Evolutionary conservation across 345 rosid species (phyloP), one percentile per base, ranked within the genome.

Genomic region (Streptanthus diversifolius): DNA sequence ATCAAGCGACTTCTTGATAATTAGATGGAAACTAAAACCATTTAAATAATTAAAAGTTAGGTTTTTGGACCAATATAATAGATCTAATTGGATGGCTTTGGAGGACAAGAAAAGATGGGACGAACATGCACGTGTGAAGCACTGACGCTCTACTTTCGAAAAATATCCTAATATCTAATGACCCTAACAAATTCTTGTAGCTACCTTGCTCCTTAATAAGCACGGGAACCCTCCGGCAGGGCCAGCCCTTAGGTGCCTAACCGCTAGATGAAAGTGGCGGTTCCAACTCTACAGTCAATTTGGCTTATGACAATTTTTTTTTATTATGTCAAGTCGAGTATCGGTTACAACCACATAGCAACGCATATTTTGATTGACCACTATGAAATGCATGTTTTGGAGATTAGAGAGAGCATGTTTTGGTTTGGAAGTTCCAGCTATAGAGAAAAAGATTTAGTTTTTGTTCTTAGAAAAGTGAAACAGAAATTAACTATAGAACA

Each of bases 11-110:
- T 64, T 63, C 19, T 30, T 55, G 15, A 35, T 55, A 15, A 32
- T 52, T 48, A 49, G 3, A 41, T 39, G 14, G 30, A 14, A 51
- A 29, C 3, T 27, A 63, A 51, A 29, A 27, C 30, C 12, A 7
- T 25, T 55, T 45, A 39, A 27, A 66, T 25, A 35, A 29, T 56
- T 25, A 36, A 56, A 45, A 18, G 51, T 65, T 56, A 25, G 51
- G 66, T 47, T 55, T 58, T 32, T 58, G 61, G 29, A 74, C 54
- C 73, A 66, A 58, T 39, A 19, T 39, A 19, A 66, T 36, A 66
- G 22, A 30, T 32, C 40, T 44, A 35, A 44, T 64, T 73, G 35
- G 43, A 45, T 36, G 66, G 59, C 58, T 56, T 66, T 8, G 33
- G 33, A 30, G 35, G 53, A 73, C 66, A 65, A 57, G 32, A 40